phyloP scores from a whole-genome alignment of 1,284 basidiomycete species.

The Pascua sp. region DNA sequence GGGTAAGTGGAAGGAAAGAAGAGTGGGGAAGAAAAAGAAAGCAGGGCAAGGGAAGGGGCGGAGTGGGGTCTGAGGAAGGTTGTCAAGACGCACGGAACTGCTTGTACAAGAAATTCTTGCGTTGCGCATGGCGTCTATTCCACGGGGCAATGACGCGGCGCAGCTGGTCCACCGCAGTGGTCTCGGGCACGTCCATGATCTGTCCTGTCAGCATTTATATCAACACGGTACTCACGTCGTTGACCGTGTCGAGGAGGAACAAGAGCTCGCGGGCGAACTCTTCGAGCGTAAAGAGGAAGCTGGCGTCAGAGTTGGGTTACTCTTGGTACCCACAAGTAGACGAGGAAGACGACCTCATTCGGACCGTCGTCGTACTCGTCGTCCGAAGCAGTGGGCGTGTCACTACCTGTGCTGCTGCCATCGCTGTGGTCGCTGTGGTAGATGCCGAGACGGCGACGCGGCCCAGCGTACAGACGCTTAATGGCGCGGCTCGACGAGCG shows the following conservation, averaged over 20 bases:
- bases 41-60: too few relatives aligned
- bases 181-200: conserved; percentile 29
- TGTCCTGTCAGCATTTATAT: conserved; percentile 5
- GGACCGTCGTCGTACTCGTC: conserved; percentile 27
- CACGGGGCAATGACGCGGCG: conserved; percentile 22
- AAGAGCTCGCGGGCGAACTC: conserved; percentile 81
- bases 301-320: conserved; percentile 54
- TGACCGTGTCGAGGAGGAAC: conserved; percentile 74
- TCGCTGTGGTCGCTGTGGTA: conserved; percentile 28
- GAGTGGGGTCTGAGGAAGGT: too few relatives aligned
- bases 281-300: conserved; percentile 89
- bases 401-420: conserved; percentile 19
- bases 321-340: conserved; percentile 70
- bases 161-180: conserved; percentile 34
- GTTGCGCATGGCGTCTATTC: not conserved
- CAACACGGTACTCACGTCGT: conserved; percentile 52
- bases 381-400: conserved; percentile 4
- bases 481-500: conserved; percentile 70
- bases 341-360: conserved; percentile 66
- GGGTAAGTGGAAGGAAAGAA: too few relatives aligned
- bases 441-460: conserved; percentile 28
- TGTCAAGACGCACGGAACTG: conserved; percentile 34
- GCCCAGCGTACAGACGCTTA: conserved; percentile 65
- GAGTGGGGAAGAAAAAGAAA: too few relatives aligned
- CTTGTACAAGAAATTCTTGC: conserved; percentile 31